phyloP scores from a whole-genome alignment of 2,329 filamentous ascomycete species.

The Trichoderma endophyticum region DNA sequence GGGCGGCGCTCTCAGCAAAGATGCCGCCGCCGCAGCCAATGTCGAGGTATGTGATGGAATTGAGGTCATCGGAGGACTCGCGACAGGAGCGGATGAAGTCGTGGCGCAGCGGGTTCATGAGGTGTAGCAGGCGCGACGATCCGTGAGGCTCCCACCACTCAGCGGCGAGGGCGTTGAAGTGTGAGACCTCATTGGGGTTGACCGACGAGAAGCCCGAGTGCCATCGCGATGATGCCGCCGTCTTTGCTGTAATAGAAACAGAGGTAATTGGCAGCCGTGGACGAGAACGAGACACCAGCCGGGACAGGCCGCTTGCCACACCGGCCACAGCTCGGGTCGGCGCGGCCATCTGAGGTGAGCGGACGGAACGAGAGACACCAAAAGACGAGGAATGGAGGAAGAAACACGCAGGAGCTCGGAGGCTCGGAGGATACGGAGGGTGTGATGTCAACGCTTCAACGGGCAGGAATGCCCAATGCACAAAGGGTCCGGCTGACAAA shows the following conservation, averaged over 20 bases:
- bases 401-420: neutral
- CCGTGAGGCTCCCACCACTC: conserved; percentile 98
- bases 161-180: conserved; percentile 90
- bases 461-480: neutral
- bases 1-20: conserved; percentile 83
- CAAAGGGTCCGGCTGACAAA: conserved; percentile 7
- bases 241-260: neutral
- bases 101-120: conserved; percentile 97
- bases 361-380: neutral
- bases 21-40: conserved; percentile 95
- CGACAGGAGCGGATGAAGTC: conserved; percentile 81
- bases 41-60: conserved; percentile 70
- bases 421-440: neutral
- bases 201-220: conserved; percentile 61
- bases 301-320: neutral
- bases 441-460: neutral
- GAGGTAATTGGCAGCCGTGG: neutral
- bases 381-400: neutral
- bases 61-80: conserved; percentile 39
- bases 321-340: conserved; percentile 16
- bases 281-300: neutral
- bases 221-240: conserved; percentile 13
- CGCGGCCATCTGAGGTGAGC: conserved; percentile 18
- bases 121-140: conserved; percentile 84
- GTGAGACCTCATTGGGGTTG: conserved; percentile 82